phyloP scores from a whole-genome alignment of 106 monocot genomes.

The Hemerocallis citrina region DNA sequence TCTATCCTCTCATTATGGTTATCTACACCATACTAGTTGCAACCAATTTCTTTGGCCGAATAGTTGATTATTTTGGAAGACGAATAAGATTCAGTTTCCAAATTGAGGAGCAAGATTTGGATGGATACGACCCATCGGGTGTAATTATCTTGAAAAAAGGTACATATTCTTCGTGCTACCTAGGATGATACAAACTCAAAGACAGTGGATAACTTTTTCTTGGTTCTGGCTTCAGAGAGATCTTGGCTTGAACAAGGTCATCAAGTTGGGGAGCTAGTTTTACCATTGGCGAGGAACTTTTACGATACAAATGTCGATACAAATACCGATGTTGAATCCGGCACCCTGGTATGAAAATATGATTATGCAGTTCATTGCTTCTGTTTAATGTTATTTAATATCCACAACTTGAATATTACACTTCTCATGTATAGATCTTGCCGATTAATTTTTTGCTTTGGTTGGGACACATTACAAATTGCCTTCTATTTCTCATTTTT shows the following conservation, averaged over 20 bases:
- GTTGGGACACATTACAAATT: no score
- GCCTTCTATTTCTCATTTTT: no score
- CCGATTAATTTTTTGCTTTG: no score
- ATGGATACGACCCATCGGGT: constrained; percentile 84
- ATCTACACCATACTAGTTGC: constrained; percentile 81
- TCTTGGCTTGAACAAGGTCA: constrained; percentile 14
- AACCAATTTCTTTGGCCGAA: constrained; percentile 73
- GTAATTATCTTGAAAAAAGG: constrained; percentile 87
- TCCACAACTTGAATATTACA: no score
- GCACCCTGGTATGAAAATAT: constrained; percentile 23
- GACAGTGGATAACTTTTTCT: not conserved
- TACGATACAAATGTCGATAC: constrained; percentile 42
- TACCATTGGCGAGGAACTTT: constrained; percentile 85
- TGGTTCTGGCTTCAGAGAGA: not conserved
- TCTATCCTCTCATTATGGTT: constrained; percentile 94
- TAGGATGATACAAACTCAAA: not conserved
- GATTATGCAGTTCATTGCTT: no score
- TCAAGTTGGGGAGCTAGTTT: constrained; percentile 45
- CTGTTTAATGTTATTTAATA: no score
- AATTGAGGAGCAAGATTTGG: constrained; percentile 54
- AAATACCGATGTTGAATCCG: constrained; percentile 53
- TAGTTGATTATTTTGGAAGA: constrained; percentile 59
- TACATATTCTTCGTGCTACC: not conserved
- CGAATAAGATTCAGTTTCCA: constrained; percentile 71
- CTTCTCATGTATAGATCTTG: no score